Conservation (phyloP, 805 yeast species). For the Candida incommunis region DNA sequence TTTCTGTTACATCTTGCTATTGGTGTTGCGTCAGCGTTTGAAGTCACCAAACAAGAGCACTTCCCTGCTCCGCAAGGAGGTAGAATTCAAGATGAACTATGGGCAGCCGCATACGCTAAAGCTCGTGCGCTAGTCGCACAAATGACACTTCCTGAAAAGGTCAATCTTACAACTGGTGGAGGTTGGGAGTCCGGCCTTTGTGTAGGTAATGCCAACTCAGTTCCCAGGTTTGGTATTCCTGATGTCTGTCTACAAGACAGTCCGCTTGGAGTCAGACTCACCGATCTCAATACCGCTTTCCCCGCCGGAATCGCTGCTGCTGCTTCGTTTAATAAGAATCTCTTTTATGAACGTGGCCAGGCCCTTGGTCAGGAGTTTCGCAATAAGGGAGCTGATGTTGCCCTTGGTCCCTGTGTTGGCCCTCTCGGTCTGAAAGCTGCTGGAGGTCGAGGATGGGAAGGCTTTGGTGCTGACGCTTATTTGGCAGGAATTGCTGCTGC, state of each 20-base stretch:
- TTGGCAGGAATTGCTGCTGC: constrained; percentile 42
- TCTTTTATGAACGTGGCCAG: constrained; percentile 38
- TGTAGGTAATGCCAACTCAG: constrained; percentile 45
- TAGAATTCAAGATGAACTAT: constrained; percentile 20
- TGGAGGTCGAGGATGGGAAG: constrained; percentile 55
- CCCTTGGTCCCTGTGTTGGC: constrained; percentile 44
- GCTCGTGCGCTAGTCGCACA: constrained; percentile 44
- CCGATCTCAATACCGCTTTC: constrained; percentile 41
- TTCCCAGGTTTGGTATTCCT: constrained; percentile 40
- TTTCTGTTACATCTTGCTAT: no score
- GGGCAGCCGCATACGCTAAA: constrained; percentile 44
- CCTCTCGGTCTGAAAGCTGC: constrained; percentile 49
- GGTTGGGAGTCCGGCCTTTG: constrained; percentile 54
- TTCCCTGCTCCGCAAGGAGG: constrained; percentile 14
- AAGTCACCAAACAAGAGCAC: no score
- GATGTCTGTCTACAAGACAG: constrained; percentile 49
- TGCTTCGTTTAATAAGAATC: constrained; percentile 38
- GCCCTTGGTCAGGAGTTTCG: constrained; percentile 44
- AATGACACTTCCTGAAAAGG: constrained; percentile 45
- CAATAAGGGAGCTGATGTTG: constrained; percentile 39
- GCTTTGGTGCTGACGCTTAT: constrained; percentile 49
- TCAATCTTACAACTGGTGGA: constrained; percentile 48
- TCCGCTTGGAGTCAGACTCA: constrained; percentile 43
- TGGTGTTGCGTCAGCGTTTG: no score
- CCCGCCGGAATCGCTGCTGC: constrained; percentile 50